Evolutionary conservation across 768 basidiomycete genomes (phyloP).

Genomic region (Calocybe cyanea): DNA sequence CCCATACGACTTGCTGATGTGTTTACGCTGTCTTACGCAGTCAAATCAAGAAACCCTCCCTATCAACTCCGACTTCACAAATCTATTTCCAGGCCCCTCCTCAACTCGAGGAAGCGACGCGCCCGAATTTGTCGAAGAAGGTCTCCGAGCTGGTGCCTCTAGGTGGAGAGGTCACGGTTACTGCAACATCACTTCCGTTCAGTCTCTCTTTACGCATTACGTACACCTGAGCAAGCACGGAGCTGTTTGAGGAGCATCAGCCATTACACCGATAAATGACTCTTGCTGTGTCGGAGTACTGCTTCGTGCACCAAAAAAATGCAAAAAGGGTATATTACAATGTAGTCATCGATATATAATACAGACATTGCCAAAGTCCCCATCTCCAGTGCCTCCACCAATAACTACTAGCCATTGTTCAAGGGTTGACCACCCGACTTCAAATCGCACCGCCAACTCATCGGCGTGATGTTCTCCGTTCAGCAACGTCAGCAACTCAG

Average conservation of each 20-base stretch:
- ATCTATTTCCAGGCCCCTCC: slow-evolving; percentile 95
- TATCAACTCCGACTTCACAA: slow-evolving; percentile 70
- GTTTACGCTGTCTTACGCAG: slow-evolving; percentile 39
- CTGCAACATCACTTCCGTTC: slow-evolving; percentile 87
- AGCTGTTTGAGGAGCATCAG: neutral
- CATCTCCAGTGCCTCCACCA: slow-evolving; percentile 60
- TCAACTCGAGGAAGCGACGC: slow-evolving; percentile 82
- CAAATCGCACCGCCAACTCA: slow-evolving; percentile 80
- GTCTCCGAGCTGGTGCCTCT: slow-evolving; percentile 75
- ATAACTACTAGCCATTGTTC: slow-evolving; percentile 64
- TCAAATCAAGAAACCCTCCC: slow-evolving; percentile 94
- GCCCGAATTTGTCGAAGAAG: slow-evolving; percentile 87
- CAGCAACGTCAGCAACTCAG: slow-evolving; percentile 54
- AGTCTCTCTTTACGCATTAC: slow-evolving; percentile 65
- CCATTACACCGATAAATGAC: neutral
- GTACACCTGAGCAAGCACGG: slow-evolving; percentile 32
- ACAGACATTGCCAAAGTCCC: slow-evolving; percentile 70
- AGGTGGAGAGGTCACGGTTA: slow-evolving; percentile 82
- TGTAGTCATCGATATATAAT: slow-evolving; percentile 66
- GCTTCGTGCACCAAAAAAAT: neutral
- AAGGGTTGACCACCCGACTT: slow-evolving; percentile 79
- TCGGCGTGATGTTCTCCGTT: slow-evolving; percentile 93
- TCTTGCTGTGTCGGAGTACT: neutral
- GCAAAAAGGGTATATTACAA: neutral
- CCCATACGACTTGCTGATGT: slow-evolving; percentile 5